Base-by-base conservation (phyloP, 1,284 basidiomycete species). In the Ganoderma leucocontextum region DNA sequence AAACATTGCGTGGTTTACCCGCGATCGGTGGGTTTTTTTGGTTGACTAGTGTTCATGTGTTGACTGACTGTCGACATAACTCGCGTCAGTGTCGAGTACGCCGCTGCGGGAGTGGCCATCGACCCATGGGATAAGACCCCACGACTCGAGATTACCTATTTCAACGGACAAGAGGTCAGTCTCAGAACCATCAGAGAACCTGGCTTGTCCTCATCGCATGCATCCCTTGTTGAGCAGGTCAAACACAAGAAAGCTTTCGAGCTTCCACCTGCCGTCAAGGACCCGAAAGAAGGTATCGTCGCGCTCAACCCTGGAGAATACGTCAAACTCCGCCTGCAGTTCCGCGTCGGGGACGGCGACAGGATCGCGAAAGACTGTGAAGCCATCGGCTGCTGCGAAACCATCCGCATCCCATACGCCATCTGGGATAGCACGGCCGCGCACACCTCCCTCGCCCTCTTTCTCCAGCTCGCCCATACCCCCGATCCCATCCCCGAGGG, bases 331-430 rank as follows among this genome's bases (percentile, higher is more conserved):
- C 60, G 49, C 39, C 60, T 64, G 36, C 69, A 70, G 22, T 70
- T 70, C 66, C 66, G 69, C 61, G 61, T 70, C 15, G 69, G 69
- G 5, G 59, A 70, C 58, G 69, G 66, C 49, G 52, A 63, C 25
- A 44, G 33, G 8, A 53, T 67, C 52, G 36, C 63, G 29, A 63
- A 65, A 29, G 69, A 70, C 41, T 70, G 66, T 66, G 60, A 70
- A 42, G 65, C 65, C 12, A 41, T 70, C 60, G 19, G 36, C 57
- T 29, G 25, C 38, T 55, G 66, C 60, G 59, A 64, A 29, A 44
- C 68, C 6, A n/a, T 70, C 53, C 36, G 19, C 42, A 47, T 70
- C 62, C 63, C 69, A 15, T 70, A 61, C 55, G 53, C 60, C 15
- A 4, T 60, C 42, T 66, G 64, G 69, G 65, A 67, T 55, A 60